These are phyloP conservation scores for Aspergillus tanneri DNA, from an alignment of 2,329 filamentous ascomycete species.

Conservation along the genomic window DNA sequence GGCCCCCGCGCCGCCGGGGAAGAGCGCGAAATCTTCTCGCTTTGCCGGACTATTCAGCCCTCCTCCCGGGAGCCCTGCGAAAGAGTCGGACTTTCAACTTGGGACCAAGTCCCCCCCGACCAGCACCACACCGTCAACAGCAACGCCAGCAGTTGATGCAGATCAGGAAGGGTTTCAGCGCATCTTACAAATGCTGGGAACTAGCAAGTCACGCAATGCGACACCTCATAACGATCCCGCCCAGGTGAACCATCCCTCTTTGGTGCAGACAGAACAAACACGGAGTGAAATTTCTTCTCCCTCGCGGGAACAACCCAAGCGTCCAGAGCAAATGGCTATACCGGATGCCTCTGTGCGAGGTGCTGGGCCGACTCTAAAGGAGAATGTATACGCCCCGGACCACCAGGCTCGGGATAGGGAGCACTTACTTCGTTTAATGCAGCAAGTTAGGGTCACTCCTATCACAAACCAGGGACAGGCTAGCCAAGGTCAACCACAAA, in stretches of 20 bases:
- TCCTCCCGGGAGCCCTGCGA: conserved; percentile 55
- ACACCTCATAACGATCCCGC: conserved; percentile 45
- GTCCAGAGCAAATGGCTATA: conserved; percentile 33
- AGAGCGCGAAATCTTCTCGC: conserved; percentile 69
- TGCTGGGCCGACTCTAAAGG: conserved; percentile 27
- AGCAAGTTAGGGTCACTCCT: conserved; percentile 49
- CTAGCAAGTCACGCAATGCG: conserved; percentile 46
- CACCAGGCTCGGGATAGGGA: conserved; percentile 65
- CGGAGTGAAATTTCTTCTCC: conserved; percentile 34
- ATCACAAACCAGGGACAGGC: conserved; percentile 23
- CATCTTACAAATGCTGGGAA: conserved; percentile 77
- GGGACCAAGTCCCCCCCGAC: conserved; percentile 20
- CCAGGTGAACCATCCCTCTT: conserved; percentile 31
- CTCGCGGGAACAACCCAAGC: conserved; percentile 28
- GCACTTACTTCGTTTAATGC: conserved; percentile 83
- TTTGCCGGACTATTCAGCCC: conserved; percentile 79
- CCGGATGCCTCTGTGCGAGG: conserved; percentile 26
- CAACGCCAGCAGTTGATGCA: conserved; percentile 52
- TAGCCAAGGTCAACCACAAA: conserved; percentile 30
- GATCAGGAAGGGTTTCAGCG: conserved; percentile 86
- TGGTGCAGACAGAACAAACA: conserved; percentile 32
- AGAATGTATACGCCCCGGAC: conserved; percentile 35
- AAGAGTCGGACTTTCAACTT: conserved; percentile 30
- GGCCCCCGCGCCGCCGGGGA: conserved; percentile 40
- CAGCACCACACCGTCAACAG: conserved; percentile 14